Base-by-base conservation (phyloP, 495 filamentous ascomycete species). In the Podospora anserina region DNA sequence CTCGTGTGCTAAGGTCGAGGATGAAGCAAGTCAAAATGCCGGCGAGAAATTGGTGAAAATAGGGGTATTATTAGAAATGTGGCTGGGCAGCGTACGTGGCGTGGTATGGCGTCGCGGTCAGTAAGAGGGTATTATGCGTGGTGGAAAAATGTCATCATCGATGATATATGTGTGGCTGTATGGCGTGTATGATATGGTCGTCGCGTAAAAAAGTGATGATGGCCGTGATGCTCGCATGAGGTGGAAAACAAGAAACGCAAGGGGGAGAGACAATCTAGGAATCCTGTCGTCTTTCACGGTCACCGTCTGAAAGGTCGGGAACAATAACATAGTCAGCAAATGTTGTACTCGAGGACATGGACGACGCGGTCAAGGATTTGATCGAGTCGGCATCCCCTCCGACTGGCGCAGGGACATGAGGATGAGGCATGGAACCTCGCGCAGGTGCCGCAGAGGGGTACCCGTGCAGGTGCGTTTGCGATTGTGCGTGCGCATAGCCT, bases 251-350 rank as follows among this genome's bases (percentile, higher is more conserved):
- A 49, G 39, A 16, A 49, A 49, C 39, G 15, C 6, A 16, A 49
- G 39, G 55, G 39, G 19, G 15, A 66, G 32, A 57, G 26, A 13
- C 13, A 60, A 63, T 62, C 70, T 76, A 76, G 64, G 61, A 64
- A 58, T 74, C 70, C 69, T 74, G 74, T 61, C 55, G 55, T 26
- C 23, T 19, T 26, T 80, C 78, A 72, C 76, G 69, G 68, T 80
- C 78, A 61, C 78, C 78, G 75, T 80, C 78, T 80, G 61, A 63
- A 63, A 71, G 61, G 59, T 66, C 60, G 28, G 69, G 58, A 59
- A 74, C 72, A 68, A 77, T 62, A 20, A 75, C 74, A 74, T 76
- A 78, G 76, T 79, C 74, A 79, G 77, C 74, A 77, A 70, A 68
- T 53, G 60, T 75, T 34, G 63, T 53, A 68, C 71, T 76, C 49